These are phyloP conservation scores for Neurospora sublineolata DNA, from an alignment of 495 filamentous ascomycete genomes.

Conservation along the genomic window DNA sequence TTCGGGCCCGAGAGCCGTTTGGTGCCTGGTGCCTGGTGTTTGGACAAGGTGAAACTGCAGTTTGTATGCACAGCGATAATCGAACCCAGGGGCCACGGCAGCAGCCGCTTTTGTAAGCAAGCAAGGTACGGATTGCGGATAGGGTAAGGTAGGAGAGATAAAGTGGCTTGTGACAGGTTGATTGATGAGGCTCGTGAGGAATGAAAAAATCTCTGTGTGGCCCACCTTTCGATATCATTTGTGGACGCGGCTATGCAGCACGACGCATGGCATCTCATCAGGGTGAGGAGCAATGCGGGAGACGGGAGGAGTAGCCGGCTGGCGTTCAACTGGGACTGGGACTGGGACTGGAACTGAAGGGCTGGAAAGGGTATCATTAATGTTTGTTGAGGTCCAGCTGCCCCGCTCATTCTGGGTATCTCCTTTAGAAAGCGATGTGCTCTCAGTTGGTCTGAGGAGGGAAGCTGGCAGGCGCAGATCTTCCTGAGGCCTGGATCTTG, in stretches of 20 bases:
- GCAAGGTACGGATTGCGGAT: neutral
- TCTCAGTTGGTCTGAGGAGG: slow-evolving; percentile 40
- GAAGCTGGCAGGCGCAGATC: slow-evolving; percentile 47
- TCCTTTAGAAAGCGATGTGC: neutral
- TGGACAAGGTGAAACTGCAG: neutral
- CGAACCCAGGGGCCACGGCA: neutral
- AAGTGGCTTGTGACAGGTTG: neutral
- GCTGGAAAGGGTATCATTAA: slow-evolving; percentile 7
- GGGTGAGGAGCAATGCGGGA: neutral
- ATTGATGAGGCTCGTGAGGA: neutral
- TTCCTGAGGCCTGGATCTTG: slow-evolving; percentile 48
- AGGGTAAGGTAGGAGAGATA: neutral
- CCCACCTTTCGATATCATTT: neutral
- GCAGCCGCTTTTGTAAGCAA: neutral
- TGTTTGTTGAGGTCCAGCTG: slow-evolving; percentile 2
- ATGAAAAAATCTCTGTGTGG: neutral
- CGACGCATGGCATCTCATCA: neutral
- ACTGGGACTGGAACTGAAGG: neutral
- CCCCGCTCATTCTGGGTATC: neutral
- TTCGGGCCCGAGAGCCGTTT: neutral
- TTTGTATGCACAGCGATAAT: neutral
- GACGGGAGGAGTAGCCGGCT: neutral
- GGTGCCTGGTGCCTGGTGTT: neutral
- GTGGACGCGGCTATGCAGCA: neutral
- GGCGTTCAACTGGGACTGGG: neutral